phyloP scores from a whole-genome alignment of 2,329 filamentous ascomycete genomes.

The Catunica adiposa region DNA sequence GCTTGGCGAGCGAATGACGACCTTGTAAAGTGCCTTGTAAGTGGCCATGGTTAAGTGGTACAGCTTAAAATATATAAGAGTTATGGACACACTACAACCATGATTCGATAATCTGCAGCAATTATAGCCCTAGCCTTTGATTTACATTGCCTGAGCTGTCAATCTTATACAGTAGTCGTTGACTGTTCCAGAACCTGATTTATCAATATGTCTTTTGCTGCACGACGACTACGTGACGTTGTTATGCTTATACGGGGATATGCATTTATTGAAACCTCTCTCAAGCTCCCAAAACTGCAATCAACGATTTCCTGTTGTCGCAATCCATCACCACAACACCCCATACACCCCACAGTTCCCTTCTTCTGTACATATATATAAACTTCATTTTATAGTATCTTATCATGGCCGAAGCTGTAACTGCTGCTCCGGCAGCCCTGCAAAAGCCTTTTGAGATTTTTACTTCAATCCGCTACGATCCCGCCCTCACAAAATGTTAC shows the following conservation, averaged over 20 bases:
- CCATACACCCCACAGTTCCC: too few relatives aligned
- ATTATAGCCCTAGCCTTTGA: not conserved
- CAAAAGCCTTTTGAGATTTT: constrained; percentile 47
- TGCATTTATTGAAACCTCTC: not conserved
- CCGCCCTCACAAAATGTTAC: constrained; percentile 31
- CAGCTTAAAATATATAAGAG: not conserved
- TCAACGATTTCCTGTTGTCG: not conserved
- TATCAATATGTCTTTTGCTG: too few relatives aligned
- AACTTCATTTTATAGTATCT: too few relatives aligned
- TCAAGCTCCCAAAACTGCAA: not conserved
- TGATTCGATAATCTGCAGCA: not conserved
- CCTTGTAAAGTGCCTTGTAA: too few relatives aligned
- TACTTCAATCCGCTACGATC: constrained; percentile 57
- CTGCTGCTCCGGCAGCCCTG: constrained; percentile 23
- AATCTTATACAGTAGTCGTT: not conserved
- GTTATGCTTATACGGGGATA: not conserved
- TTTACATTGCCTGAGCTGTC: too few relatives aligned
- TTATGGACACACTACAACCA: not conserved
- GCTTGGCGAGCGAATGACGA: not conserved
- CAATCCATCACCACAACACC: not conserved
- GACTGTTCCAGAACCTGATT: not conserved
- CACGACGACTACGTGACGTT: too few relatives aligned
- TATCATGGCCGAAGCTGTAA: too few relatives aligned
- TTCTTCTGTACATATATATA: too few relatives aligned
- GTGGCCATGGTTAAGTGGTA: too few relatives aligned